A percentile compares a stretch with the other conserved stretches of the same genome.
Conservation (phyloP, 2,329 filamentous ascomycete species). For the Metarhizium sp. region DNA sequence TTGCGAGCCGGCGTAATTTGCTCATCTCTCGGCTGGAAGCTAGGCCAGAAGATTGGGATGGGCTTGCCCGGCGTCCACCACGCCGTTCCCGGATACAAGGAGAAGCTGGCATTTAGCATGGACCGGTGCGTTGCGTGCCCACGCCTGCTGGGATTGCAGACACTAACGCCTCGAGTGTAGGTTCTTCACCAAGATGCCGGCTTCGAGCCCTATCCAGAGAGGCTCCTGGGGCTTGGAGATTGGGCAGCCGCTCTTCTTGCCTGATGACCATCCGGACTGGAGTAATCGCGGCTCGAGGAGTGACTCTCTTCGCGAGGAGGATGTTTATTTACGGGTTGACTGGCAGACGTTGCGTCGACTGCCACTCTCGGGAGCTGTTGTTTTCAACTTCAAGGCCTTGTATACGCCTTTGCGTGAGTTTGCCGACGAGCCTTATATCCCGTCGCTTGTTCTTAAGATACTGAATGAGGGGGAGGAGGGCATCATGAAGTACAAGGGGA, state of each 20-base stretch:
- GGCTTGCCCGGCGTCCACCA: conserved; percentile 62
- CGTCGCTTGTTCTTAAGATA: conserved; percentile 57
- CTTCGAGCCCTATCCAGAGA: conserved; percentile 68
- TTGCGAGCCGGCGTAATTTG: conserved; percentile 72
- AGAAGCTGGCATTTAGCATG: conserved; percentile 84
- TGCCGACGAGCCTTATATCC: conserved; percentile 62
- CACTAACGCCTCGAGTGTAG: conserved; percentile 27
- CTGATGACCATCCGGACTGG: conserved; percentile 57
- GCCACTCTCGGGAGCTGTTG: conserved; percentile 63
- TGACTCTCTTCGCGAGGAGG: conserved; percentile 42
- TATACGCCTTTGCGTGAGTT: conserved; percentile 69
- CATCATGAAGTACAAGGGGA: conserved; percentile 73
- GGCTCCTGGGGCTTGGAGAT: conserved; percentile 79
- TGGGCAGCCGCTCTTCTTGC: conserved; percentile 65
- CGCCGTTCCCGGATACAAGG: conserved; percentile 71
- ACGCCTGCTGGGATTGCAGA: background rate
- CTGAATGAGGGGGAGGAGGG: conserved; percentile 55
- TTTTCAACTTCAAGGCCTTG: conserved; percentile 84
- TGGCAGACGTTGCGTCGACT: conserved; percentile 80
- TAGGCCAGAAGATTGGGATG: conserved; percentile 63
- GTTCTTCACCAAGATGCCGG: conserved; percentile 73
- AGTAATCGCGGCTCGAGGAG: conserved; percentile 49
- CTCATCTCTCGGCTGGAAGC: conserved; percentile 71
- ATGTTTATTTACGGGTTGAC: conserved; percentile 67
- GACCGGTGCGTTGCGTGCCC: conserved; percentile 47